Evolutionary conservation across 495 filamentous ascomycete genomes (phyloP), one percentile per base, ranked within the genome.

Genomic region (Alectoria sarmentosa): DNA sequence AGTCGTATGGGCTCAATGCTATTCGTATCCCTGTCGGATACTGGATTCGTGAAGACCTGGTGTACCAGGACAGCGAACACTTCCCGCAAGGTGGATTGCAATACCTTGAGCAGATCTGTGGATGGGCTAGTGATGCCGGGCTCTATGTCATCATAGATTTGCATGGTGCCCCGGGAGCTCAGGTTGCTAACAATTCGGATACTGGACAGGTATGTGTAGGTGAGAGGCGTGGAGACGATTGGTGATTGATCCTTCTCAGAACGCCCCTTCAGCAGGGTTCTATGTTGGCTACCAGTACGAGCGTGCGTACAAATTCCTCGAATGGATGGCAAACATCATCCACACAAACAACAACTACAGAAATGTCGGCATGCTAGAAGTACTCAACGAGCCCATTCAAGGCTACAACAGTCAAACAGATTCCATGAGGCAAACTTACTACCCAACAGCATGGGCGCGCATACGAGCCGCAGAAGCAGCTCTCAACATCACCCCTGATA

Each of bases 111-210:
- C 73, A 75, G 21, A 60, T 88, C 0, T 84, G 82, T 56, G 77
- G 76, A 15, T 84, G 80, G 84, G 83, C 82, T 4, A 77, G 75
- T 37, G 76, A 84, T 60, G 73, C 75, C 3, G 82, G 82, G 0
- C 63, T 88, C 49, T 88, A 86, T 69, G 79, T 88, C 62, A 86
- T 88, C 56, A 78, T 88, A 62, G 86, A 86, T 65, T 72, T 87
- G 21, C 84, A 87, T 67, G 85, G 83, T n/a, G 84, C 81, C 1
- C 84, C 86, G 0, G 85, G 82, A 19, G 80, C 82, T 1, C 85
- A 88, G 64, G 71, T 75, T 21, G 62, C 79, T 0, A 56, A 74
- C 1, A 78, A 88, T 55, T 64, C 81, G 13, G 79, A 78, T 67
- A 87, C 86, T 7, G 85, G 84, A 7, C 83, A 86, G 62, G 75